Percentiles rank a stretch among this genome's conserved stretches.
phyloP scores from a whole-genome alignment of 2,329 filamentous ascomycete genomes.

The Colletotrichum lini region DNA sequence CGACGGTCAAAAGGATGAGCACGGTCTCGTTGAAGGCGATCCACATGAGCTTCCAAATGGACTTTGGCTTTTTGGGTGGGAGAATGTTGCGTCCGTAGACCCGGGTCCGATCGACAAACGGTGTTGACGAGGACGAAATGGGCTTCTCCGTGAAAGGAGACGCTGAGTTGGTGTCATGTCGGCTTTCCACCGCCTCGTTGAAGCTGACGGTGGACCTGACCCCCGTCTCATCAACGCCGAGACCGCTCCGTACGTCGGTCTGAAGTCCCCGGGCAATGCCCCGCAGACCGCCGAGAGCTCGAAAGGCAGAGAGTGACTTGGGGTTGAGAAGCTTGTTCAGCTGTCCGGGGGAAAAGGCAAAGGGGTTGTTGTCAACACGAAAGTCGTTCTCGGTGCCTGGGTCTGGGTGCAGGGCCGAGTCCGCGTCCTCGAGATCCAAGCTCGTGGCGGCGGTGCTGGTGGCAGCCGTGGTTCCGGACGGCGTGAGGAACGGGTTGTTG shows the following conservation, averaged over 20 bases:
- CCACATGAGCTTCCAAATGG: slow-evolving; percentile 61
- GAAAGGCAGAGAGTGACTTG: slow-evolving; percentile 80
- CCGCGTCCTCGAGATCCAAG: slow-evolving; percentile 46
- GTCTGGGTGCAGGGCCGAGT: slow-evolving; percentile 75
- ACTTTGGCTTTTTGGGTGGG: slow-evolving; percentile 27
- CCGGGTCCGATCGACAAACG: slow-evolving; percentile 66
- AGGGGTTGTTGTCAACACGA: slow-evolving; percentile 77
- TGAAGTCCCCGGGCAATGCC: slow-evolving; percentile 80
- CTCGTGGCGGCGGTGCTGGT: slow-evolving; percentile 35
- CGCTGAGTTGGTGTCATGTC: slow-evolving; percentile 1
- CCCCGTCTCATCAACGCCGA: slow-evolving; percentile 77
- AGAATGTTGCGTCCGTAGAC: slow-evolving; percentile 62
- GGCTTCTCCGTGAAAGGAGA: slow-evolving; percentile 1
- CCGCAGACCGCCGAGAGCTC: slow-evolving; percentile 77
- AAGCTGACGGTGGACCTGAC: slow-evolving; percentile 76
- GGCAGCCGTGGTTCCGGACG: slow-evolving; percentile 34
- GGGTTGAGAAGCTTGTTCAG: slow-evolving; percentile 82
- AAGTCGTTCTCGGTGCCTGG: slow-evolving; percentile 80
- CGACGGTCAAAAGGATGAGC: slow-evolving; percentile 70
- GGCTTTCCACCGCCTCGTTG: slow-evolving; percentile 71
- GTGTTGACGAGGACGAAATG: slow-evolving; percentile 3
- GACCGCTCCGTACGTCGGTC: slow-evolving; percentile 72
- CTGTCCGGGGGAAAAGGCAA: slow-evolving; percentile 81
- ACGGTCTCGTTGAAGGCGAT: slow-evolving; percentile 74
- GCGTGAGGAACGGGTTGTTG: slow-evolving; percentile 46